Conservation (phyloP, 768 basidiomycete genomes). For the Leucogyrophana mollusca region DNA sequence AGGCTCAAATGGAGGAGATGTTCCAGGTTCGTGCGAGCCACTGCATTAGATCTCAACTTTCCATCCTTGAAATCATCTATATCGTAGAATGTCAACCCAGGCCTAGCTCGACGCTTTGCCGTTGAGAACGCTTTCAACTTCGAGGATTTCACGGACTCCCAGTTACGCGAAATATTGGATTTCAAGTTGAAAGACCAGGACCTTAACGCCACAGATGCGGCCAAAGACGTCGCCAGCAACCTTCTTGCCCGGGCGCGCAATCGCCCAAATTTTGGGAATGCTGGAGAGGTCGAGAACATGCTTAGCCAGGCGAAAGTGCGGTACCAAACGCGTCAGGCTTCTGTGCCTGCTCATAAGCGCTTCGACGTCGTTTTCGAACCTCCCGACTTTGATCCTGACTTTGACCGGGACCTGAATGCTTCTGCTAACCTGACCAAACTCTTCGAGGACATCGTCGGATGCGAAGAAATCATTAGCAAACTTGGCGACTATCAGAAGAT, state of each 20-base stretch:
- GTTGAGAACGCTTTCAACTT: slow-evolving; percentile 70
- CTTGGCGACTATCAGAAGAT: slow-evolving; percentile 53
- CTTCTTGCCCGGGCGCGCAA: slow-evolving; percentile 32
- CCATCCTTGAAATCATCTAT: not conserved
- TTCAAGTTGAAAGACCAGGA: slow-evolving; percentile 58
- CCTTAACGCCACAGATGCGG: slow-evolving; percentile 52
- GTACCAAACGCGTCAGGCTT: slow-evolving; percentile 39
- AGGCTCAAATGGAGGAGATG: slow-evolving; percentile 69
- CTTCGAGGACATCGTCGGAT: slow-evolving; percentile 64
- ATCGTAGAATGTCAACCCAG: slow-evolving; percentile 66
- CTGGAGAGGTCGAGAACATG: slow-evolving; percentile 62
- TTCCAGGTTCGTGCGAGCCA: slow-evolving; percentile 59
- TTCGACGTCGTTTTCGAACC: slow-evolving; percentile 35
- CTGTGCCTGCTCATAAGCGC: slow-evolving; percentile 18
- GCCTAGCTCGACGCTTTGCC: slow-evolving; percentile 61
- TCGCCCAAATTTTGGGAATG: slow-evolving; percentile 66
- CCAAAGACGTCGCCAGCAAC: slow-evolving; percentile 57
- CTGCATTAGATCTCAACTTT: not conserved
- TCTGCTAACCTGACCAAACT: slow-evolving; percentile 50
- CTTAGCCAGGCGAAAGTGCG: slow-evolving; percentile 48
- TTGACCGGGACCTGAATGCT: slow-evolving; percentile 47
- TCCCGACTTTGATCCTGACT: slow-evolving; percentile 64
- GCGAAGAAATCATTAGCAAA: slow-evolving; percentile 49
- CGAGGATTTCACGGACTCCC: slow-evolving; percentile 56
- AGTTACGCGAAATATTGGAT: slow-evolving; percentile 52